These are phyloP conservation scores for Termitomyces sp. DNA, from an alignment of 768 basidiomycete genomes.

Conservation along the genomic window DNA sequence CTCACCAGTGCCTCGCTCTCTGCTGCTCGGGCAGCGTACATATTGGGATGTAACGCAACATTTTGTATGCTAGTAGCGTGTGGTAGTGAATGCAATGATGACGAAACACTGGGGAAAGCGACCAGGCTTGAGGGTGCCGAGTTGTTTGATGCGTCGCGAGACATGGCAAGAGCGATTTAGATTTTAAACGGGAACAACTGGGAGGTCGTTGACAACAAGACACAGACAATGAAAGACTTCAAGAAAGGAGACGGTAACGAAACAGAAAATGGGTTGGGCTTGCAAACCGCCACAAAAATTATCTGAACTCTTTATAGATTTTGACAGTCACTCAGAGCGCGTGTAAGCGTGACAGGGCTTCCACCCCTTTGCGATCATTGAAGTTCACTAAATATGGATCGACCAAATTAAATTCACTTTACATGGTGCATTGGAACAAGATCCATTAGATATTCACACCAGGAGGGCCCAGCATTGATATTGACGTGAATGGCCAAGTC, in stretches of 20 bases:
- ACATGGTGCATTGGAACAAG: constrained; percentile 12
- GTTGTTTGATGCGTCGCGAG: constrained; percentile 27
- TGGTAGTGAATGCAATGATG: constrained; percentile 60
- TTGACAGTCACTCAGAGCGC: constrained; percentile 1
- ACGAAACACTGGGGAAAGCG: constrained; percentile 69
- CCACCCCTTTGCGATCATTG: constrained; percentile 24
- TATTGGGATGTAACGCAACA: constrained; percentile 60
- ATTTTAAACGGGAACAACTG: constrained; percentile 10
- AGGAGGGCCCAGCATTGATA: constrained; percentile 8
- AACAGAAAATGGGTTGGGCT: constrained; percentile 15
- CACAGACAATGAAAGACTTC: constrained; percentile 10
- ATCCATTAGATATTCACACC: constrained; percentile 14
- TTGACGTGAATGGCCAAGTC: not conserved
- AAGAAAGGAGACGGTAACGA: constrained; percentile 7
- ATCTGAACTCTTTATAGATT: constrained; percentile 27
- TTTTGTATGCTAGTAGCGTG: constrained; percentile 66
- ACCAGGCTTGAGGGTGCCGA: constrained; percentile 49
- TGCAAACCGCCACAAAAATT: constrained; percentile 16
- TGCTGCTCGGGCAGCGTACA: constrained; percentile 62
- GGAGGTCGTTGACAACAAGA: constrained; percentile 7
- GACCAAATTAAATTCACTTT: constrained; percentile 20
- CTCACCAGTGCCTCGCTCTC: constrained; percentile 75
- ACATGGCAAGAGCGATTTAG: constrained; percentile 23
- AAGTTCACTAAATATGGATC: constrained; percentile 17
- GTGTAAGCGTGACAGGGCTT: constrained; percentile 26